These are phyloP conservation scores for Huiozyma sinensis DNA, from an alignment of 805 yeast genomes.

Conservation along the genomic window DNA sequence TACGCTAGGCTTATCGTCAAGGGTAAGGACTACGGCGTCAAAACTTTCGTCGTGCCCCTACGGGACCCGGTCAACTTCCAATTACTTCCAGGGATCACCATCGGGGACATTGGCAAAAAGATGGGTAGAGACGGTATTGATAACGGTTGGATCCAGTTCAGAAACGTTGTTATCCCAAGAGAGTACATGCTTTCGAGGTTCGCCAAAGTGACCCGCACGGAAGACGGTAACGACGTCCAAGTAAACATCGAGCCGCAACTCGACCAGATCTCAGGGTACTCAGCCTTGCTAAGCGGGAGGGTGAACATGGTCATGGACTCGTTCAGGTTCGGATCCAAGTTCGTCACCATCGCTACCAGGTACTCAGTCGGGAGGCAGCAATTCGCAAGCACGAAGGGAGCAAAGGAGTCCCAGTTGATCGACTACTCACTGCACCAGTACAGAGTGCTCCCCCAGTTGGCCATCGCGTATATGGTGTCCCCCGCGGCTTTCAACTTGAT, in stretches of 20 bases:
- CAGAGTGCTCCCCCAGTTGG: slow-evolving; percentile 75
- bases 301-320: slow-evolving; percentile 85
- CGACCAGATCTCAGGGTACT: slow-evolving; percentile 73
- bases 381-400: slow-evolving; percentile 32
- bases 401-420: slow-evolving; percentile 50
- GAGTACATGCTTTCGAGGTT: slow-evolving; percentile 74
- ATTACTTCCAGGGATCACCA: slow-evolving; percentile 64
- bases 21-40: slow-evolving; percentile 84
- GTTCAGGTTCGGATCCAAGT: slow-evolving; percentile 67
- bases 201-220: slow-evolving; percentile 58
- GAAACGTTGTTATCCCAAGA: slow-evolving; percentile 74
- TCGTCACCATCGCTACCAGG: slow-evolving; percentile 74
- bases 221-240: slow-evolving; percentile 45
- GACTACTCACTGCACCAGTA: slow-evolving; percentile 86
- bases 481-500: slow-evolving; percentile 58
- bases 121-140: slow-evolving; percentile 96
- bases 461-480: slow-evolving; percentile 66
- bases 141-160: slow-evolving; percentile 93
- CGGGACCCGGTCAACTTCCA: slow-evolving; percentile 60
- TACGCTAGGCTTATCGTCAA: slow-evolving; percentile 76
- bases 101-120: slow-evolving; percentile 90
- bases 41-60: slow-evolving; percentile 83
- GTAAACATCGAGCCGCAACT: slow-evolving; percentile 49
- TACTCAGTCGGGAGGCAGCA: slow-evolving; percentile 88
- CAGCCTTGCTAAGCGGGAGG: slow-evolving; percentile 80